Conservation (phyloP, 2,329 filamentous ascomycete genomes). For the Stachybotrys elegans region DNA sequence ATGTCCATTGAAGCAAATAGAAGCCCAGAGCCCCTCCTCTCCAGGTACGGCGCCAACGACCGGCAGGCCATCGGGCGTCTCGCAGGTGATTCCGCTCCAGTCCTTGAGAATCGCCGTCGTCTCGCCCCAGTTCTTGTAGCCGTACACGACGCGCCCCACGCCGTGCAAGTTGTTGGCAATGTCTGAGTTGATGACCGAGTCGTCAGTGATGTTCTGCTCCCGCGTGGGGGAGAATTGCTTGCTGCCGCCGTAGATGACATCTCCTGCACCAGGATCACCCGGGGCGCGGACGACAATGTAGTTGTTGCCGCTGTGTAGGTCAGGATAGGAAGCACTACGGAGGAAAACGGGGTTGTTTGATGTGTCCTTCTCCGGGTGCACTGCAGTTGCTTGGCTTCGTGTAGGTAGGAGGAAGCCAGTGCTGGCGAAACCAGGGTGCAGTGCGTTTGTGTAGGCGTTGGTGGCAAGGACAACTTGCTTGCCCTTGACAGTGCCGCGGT, state of each 20-base stretch:
- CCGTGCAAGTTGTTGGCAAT: constrained; percentile 43
- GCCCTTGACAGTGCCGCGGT: constrained; percentile 35
- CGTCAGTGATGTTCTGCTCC: constrained; percentile 37
- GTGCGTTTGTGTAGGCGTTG: constrained; percentile 45
- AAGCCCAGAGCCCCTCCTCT: constrained; percentile 45
- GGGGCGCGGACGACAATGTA: constrained; percentile 27
- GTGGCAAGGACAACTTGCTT: constrained; percentile 45
- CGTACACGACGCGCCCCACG: constrained; percentile 34
- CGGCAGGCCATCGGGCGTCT: constrained; percentile 46
- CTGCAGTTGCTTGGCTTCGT: constrained; percentile 44
- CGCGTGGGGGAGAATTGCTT: constrained; percentile 18
- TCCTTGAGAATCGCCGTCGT: constrained; percentile 37
- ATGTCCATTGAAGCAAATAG: constrained; percentile 60
- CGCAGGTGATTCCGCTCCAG: constrained; percentile 56
- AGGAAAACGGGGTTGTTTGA: constrained; percentile 12
- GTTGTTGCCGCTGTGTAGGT: constrained; percentile 26
- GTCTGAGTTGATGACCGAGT: constrained; percentile 42
- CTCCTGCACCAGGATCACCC: constrained; percentile 11
- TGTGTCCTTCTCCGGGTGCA: constrained; percentile 23
- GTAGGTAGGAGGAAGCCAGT: constrained; percentile 39
- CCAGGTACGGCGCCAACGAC: constrained; percentile 45
- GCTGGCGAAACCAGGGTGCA: constrained; percentile 38
- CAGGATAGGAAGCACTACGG: constrained; percentile 15
- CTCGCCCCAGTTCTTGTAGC: constrained; percentile 42
- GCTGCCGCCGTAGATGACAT: constrained; percentile 22